phyloP scores from a whole-genome alignment of 495 filamentous ascomycete genomes.

The Apiosordaria backusii region DNA sequence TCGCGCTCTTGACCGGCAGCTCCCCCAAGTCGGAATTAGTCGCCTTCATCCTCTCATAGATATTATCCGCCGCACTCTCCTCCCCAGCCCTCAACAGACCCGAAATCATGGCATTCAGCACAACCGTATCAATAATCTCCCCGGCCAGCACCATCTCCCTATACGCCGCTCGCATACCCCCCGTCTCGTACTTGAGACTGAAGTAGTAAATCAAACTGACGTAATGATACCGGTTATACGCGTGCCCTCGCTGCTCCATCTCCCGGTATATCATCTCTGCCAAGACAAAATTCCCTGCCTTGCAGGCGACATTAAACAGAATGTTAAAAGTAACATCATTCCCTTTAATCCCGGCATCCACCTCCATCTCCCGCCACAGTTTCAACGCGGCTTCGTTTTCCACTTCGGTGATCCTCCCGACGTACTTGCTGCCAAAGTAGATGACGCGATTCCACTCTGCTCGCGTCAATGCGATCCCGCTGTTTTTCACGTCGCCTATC shows the following conservation, averaged over 20 bases:
- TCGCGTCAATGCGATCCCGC: conserved; percentile 58
- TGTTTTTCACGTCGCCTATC: conserved; percentile 73
- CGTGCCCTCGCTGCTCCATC: conserved; percentile 63
- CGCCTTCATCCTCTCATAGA: conserved; percentile 78
- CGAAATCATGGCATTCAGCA: conserved; percentile 78
- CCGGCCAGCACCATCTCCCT: conserved; percentile 71
- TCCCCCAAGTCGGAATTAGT: conserved; percentile 35
- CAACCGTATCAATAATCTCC: conserved; percentile 82
- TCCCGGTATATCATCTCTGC: conserved; percentile 81
- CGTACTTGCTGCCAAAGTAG: conserved; percentile 68
- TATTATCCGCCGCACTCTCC: conserved; percentile 62
- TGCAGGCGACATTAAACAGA: conserved; percentile 83
- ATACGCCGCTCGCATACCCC: conserved; percentile 68
- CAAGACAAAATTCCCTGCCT: conserved; percentile 74
- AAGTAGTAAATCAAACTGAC: conserved; percentile 77
- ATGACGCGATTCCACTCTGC: conserved; percentile 82
- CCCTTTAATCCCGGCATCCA: conserved; percentile 56
- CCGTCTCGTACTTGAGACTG: conserved; percentile 64
- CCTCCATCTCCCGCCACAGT: conserved; percentile 89
- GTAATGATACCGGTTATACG: conserved; percentile 69
- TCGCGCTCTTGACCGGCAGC: conserved; percentile 39
- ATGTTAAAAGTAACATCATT: conserved; percentile 82
- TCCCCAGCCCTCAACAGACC: conserved; percentile 74
- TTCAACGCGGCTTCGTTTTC: conserved; percentile 71
- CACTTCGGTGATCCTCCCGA: conserved; percentile 54